A percentile compares a stretch with the other conserved stretches of the same genome.
These are phyloP conservation scores for Phytophthora sojae DNA, from an alignment of 352 stramenopile species.

Conservation along the genomic window DNA sequence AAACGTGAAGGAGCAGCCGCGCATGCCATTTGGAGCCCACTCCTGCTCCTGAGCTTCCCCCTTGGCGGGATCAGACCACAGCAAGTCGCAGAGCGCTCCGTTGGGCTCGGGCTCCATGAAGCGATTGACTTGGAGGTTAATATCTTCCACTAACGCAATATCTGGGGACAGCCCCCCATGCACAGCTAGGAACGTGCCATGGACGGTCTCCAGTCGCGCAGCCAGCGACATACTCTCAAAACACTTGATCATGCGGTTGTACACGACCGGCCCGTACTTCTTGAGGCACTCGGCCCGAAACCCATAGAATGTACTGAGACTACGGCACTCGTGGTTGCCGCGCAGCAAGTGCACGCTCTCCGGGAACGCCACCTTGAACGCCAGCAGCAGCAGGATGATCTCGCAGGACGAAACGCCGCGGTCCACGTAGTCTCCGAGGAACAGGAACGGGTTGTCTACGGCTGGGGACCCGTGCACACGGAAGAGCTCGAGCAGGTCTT, in stretches of 20 bases:
- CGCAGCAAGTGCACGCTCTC: conserved; percentile 98
- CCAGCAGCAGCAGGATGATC: conserved; percentile 97
- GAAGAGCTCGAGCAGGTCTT: conserved; percentile 95
- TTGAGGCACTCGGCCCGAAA: conserved; percentile 98
- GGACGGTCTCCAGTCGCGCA: conserved; percentile 64
- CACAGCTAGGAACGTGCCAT: conserved; percentile 71
- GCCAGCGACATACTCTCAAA: conserved; percentile 86
- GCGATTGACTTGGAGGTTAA: conserved; percentile 75
- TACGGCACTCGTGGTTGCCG: conserved; percentile 99
- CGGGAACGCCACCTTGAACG: conserved; percentile 99
- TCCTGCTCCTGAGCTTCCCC: conserved; percentile 50
- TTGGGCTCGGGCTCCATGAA: conserved; percentile 83
- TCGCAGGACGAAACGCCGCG: conserved; percentile 97
- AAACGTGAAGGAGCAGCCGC: conserved; percentile 87
- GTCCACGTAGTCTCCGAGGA: conserved; percentile 94
- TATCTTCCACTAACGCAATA: conserved; percentile 76
- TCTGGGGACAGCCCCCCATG: conserved; percentile 81
- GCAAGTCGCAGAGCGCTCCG: conserved; percentile 98
- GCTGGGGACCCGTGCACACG: conserved; percentile 55
- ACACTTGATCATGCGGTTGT: conserved; percentile 86
- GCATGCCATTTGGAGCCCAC: conserved; percentile 72
- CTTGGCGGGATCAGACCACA: conserved; percentile 99
- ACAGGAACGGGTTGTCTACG: conserved; percentile 96
- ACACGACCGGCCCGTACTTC: conserved; percentile 82
- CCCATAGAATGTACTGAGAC: conserved; percentile 99